A percentile compares a stretch with the other conserved stretches of the same genome.
Evolutionary conservation across 331 rosid genomes (phyloP).

Genomic region (Saraca asoca): DNA sequence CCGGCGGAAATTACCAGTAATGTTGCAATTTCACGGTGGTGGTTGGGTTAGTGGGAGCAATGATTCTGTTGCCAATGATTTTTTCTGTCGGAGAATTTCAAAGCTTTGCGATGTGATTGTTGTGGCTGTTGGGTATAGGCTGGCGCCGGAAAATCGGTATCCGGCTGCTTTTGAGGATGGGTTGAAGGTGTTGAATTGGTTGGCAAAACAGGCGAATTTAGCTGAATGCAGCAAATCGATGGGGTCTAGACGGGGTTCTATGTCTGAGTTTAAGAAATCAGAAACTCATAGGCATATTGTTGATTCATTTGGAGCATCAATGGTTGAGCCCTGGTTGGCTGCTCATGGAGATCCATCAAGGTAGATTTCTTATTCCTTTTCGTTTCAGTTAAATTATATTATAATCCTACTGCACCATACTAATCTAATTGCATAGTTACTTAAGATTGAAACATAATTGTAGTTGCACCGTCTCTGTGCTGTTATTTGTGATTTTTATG

Average conservation of each 20-base stretch:
- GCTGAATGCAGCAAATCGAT: conserved; percentile 81
- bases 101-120: conserved; percentile 77
- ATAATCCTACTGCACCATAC: conserved; percentile 12
- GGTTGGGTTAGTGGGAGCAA: conserved; percentile 98
- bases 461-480: conserved; percentile 1
- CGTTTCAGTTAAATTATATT: conserved; percentile 26
- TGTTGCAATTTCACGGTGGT: conserved; percentile 94
- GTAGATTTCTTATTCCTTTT: conserved; percentile 42
- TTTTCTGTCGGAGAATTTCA: conserved; percentile 76
- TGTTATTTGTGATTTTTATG: not conserved
- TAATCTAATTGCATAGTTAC: conserved; percentile 18
- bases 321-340: conserved; percentile 96
- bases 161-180: conserved; percentile 96
- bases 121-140: conserved; percentile 76
- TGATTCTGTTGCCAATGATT: conserved; percentile 77
- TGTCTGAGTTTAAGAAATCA: conserved; percentile 55
- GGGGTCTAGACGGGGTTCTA: conserved; percentile 48
- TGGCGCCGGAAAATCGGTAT: conserved; percentile 84
- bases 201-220: conserved; percentile 88
- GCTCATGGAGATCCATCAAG: conserved; percentile 92
- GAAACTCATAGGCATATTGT: conserved; percentile 65
- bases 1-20: conserved; percentile 65
- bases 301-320: conserved; percentile 75
- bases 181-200: conserved; percentile 86
- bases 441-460: not conserved